These are phyloP conservation scores for Wickerhamomyces strasburgensis DNA, from an alignment of 805 yeast species.

Conservation along the genomic window DNA sequence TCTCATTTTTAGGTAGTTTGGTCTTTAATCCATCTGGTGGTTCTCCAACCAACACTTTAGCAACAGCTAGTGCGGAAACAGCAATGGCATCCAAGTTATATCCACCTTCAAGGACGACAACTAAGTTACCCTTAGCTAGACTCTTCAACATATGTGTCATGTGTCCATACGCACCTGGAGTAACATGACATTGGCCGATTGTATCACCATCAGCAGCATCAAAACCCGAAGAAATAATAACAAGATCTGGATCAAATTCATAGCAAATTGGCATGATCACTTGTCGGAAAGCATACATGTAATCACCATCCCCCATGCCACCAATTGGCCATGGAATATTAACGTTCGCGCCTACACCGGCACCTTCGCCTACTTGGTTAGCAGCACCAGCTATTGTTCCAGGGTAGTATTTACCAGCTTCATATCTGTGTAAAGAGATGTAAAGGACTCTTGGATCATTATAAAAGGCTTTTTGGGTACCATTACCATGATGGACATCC, in stretches of 20 bases:
- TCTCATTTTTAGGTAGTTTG: conserved; percentile 64
- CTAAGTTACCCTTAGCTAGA: conserved; percentile 80
- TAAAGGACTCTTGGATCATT: conserved; percentile 88
- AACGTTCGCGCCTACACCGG: conserved; percentile 81
- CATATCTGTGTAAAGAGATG: conserved; percentile 88
- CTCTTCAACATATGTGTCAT: conserved; percentile 91
- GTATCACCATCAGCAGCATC: conserved; percentile 99
- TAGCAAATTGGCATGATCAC: conserved; percentile 83
- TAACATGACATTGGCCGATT: conserved; percentile 92
- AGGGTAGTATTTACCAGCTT: conserved; percentile 88
- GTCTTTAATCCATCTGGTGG: conserved; percentile 80
- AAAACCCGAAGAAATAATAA: conserved; percentile 90
- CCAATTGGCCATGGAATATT: conserved; percentile 92
- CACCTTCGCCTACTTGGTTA: conserved; percentile 77
- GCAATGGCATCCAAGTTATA: conserved; percentile 90
- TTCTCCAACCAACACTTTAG: conserved; percentile 88
- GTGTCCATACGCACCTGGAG: conserved; percentile 94
- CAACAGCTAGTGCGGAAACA: conserved; percentile 84
- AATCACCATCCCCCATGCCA: conserved; percentile 95
- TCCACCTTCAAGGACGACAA: conserved; percentile 95
- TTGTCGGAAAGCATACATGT: conserved; percentile 82
- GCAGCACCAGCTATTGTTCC: conserved; percentile 85
- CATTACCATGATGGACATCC: conserved; percentile 99
- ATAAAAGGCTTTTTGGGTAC: conserved; percentile 89
- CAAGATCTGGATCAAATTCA: conserved; percentile 90